phyloP scores from a whole-genome alignment of 2,329 filamentous ascomycete genomes.

The Myrmaecium sp. region DNA sequence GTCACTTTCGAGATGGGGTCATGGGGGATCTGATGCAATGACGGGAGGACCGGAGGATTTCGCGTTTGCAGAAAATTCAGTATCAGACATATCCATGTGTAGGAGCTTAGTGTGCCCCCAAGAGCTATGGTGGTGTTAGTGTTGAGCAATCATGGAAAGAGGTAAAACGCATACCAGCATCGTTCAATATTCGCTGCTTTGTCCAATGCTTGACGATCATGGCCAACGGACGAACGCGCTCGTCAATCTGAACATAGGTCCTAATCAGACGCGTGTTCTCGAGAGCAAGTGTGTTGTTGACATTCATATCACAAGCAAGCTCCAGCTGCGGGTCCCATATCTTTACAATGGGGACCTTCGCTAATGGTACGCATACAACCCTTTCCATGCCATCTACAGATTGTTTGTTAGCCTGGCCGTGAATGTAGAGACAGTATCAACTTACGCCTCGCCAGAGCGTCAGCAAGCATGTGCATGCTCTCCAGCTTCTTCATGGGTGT shows the following conservation, averaged over 20 bases:
- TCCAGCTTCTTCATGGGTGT: slow-evolving; percentile 78
- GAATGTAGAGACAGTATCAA: slow-evolving; percentile 6
- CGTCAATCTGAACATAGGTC: slow-evolving; percentile 87
- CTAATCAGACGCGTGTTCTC: slow-evolving; percentile 98
- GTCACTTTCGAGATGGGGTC: slow-evolving; percentile 44
- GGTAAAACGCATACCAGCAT: slow-evolving; percentile 55
- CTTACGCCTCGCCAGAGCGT: slow-evolving; percentile 71
- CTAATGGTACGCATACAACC: slow-evolving; percentile 83
- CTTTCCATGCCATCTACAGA: slow-evolving; percentile 79
- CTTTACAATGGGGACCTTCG: slow-evolving; percentile 96
- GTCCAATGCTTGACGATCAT: slow-evolving; percentile 99
- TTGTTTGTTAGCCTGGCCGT: slow-evolving; percentile 18
- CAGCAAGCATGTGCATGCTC: slow-evolving; percentile 77
- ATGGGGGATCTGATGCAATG: slow-evolving; percentile 59
- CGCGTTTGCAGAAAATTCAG: slow-evolving; percentile 88
- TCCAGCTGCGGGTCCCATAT: slow-evolving; percentile 90
- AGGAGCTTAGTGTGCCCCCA: slow-evolving; percentile 88
- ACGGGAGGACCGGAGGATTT: slow-evolving; percentile 66
- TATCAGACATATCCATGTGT: slow-evolving; percentile 98
- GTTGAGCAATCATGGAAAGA: background rate
- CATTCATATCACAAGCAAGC: slow-evolving; percentile 92
- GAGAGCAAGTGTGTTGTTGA: slow-evolving; percentile 88
- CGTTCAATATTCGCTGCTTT: slow-evolving; percentile 78
- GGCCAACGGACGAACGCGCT: slow-evolving; percentile 74
- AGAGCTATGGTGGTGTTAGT: slow-evolving; percentile 41